A percentile compares a stretch with the other conserved stretches of the same genome.
Evolutionary conservation across 2,329 filamentous ascomycete species (phyloP).

Genomic region (Clonostachys chloroleuca): DNA sequence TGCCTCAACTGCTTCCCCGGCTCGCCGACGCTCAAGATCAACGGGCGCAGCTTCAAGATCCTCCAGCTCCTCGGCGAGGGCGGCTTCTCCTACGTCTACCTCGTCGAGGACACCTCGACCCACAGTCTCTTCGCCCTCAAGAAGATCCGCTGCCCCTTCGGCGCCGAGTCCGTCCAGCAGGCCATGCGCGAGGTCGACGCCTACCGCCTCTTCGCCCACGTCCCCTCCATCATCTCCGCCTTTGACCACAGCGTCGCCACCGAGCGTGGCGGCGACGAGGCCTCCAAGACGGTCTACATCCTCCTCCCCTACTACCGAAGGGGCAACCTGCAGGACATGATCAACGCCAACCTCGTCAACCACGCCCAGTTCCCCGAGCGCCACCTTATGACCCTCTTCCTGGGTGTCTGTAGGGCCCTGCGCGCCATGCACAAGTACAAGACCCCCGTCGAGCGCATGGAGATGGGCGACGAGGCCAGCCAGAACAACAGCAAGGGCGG

Average conservation of each 20-base stretch:
- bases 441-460: slow-evolving; percentile 42
- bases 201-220: slow-evolving; percentile 81
- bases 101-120: slow-evolving; percentile 85
- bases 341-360: slow-evolving; percentile 98
- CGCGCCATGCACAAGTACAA: slow-evolving; percentile 89
- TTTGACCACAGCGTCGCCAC: slow-evolving; percentile 79
- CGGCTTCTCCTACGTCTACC: slow-evolving; percentile 98
- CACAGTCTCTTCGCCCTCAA: slow-evolving; percentile 90
- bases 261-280: slow-evolving; percentile 60
- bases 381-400: slow-evolving; percentile 81
- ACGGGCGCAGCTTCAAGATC: slow-evolving; percentile 93
- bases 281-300: slow-evolving; percentile 91
- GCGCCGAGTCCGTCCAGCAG: slow-evolving; percentile 89
- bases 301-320: slow-evolving; percentile 91
- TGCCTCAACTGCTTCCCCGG: slow-evolving; percentile 96
- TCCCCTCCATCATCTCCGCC: slow-evolving; percentile 81
- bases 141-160: slow-evolving; percentile 98
- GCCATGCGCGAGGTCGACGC: slow-evolving; percentile 97
- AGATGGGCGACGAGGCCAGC: slow-evolving; percentile 40
- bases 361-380: slow-evolving; percentile 86
- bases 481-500: slow-evolving; percentile 21
- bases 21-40: slow-evolving; percentile 92
- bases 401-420: slow-evolving; percentile 86
- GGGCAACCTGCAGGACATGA: slow-evolving; percentile 95
- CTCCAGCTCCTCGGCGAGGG: slow-evolving; percentile 92